Base-by-base conservation (phyloP, 2,329 filamentous ascomycete genomes). In the Mycosphaerella arachidis region DNA sequence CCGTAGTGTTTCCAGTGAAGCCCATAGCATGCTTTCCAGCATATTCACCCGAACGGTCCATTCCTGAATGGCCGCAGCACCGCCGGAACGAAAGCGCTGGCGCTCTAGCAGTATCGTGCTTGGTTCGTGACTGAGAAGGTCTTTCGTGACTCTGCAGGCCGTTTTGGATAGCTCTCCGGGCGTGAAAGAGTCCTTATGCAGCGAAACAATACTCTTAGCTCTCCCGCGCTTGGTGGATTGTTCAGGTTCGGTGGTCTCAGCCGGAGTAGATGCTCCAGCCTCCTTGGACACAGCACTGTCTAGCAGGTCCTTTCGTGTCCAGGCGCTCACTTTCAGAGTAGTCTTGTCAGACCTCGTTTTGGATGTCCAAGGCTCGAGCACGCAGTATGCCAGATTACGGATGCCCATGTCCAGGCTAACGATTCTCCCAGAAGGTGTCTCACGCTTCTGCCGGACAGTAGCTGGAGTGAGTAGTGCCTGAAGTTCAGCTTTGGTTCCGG, bases 381-480 rank as follows among this genome's bases (percentile, higher is more conserved):
- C 80, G 64, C 88, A 89, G 71, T 86, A 91, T 1, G 90, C 90
- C 4, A 95, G 78, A 71, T 95, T 95, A 48, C 85, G 85, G 65
- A 95, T 89, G 4, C 91, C 91, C 84, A 94, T 88, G 72, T 95
- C 91, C 63, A 95, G 88, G 71, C 89, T 92, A 35, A 94, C 73
- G 27, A 94, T 80, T 48, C 86, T 80, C 16, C 12, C 33, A 24
- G 43, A 18, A 66, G 78, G 60, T 58, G 52, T 56, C 46, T 33
- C 31, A 27, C 46, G 40, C 2, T 24, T 29, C 16, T 27, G 35
- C 35, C 50, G 45, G 31, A 48, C 31, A 12, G 67, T 40, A 13
- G 45, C 46, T 1, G 50, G 37, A 3, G 30, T 45, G 18, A 72
- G 58, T 1, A 46, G 48, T 3, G 75, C 67, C 10, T 78, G 68